Percentiles rank a stretch among this genome's conserved stretches.
These are phyloP conservation scores for Vaccinium myrtillus DNA, from an alignment of 148 eudicot species.

Conservation along the genomic window DNA sequence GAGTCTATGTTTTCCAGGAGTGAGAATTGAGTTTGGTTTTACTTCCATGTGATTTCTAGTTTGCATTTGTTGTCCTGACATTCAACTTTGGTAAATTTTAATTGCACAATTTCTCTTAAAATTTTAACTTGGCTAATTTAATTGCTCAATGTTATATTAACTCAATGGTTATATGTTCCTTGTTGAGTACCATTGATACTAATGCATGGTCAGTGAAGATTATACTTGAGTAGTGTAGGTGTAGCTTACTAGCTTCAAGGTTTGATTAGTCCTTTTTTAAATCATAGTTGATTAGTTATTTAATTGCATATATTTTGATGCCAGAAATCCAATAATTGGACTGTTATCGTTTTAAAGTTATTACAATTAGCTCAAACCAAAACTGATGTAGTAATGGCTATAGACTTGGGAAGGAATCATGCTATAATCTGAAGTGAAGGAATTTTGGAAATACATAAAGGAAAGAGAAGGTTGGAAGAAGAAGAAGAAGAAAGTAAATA, in stretches of 20 bases:
- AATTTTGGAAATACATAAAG: neutral
- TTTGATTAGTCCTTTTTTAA: neutral
- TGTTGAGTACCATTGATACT: neutral
- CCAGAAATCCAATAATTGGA: neutral
- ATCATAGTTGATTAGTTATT: neutral
- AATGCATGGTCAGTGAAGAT: neutral
- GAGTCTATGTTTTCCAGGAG: slow-evolving; percentile 20
- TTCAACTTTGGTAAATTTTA: neutral
- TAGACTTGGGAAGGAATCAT: neutral
- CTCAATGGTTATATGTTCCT: neutral
- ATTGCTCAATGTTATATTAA: neutral
- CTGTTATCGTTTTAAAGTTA: neutral
- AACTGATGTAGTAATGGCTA: neutral
- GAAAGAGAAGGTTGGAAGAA: neutral
- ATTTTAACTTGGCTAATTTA: neutral
- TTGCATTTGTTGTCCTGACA: slow-evolving; percentile 5
- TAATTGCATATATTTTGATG: neutral
- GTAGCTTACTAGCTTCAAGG: neutral
- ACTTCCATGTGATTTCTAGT: slow-evolving; percentile 13
- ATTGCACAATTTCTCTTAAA: neutral
- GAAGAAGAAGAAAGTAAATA: neutral
- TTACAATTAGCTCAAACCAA: neutral
- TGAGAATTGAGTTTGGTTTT: neutral
- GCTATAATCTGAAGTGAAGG: neutral
- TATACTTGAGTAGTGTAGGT: neutral